phyloP scores from a whole-genome alignment of 2,329 filamentous ascomycete genomes.

The Arthrobotrys sphaeroides region DNA sequence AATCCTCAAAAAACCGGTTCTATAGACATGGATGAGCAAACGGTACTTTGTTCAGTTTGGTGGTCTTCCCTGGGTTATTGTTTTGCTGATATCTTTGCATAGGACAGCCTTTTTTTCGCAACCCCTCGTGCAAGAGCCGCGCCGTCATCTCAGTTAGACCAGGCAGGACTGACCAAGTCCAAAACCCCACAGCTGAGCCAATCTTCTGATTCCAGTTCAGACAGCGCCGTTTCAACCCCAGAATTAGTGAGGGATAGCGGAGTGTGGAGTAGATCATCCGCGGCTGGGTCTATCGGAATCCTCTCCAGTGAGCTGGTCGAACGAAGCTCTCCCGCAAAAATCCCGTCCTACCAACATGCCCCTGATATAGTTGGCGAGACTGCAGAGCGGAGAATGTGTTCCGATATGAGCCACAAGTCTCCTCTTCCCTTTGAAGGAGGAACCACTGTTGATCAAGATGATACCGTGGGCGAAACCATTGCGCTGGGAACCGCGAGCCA shows the following conservation, averaged over 20 bases:
- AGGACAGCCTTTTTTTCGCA: background rate
- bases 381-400: constrained; percentile 37
- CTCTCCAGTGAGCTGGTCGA: constrained; percentile 12
- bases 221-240: constrained; percentile 31
- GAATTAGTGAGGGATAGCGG: constrained; percentile 37
- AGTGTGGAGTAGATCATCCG: constrained; percentile 29
- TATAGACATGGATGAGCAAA: constrained; percentile 6
- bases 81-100: background rate
- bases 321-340: constrained; percentile 45
- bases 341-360: constrained; percentile 36
- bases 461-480: background rate
- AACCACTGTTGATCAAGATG: no score
- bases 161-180: background rate
- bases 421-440: constrained; percentile 65
- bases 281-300: constrained; percentile 27
- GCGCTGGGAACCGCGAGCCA: background rate
- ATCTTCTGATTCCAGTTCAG: background rate
- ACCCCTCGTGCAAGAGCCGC: background rate
- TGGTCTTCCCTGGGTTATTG: background rate
- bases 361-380: constrained; percentile 22
- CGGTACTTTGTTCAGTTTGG: background rate
- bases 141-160: no score
- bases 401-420: constrained; percentile 55
- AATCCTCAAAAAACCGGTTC: constrained; percentile 69
- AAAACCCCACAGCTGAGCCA: background rate